phyloP scores from a whole-genome alignment of 2,329 filamentous ascomycete species.

The Onygena corvina region DNA sequence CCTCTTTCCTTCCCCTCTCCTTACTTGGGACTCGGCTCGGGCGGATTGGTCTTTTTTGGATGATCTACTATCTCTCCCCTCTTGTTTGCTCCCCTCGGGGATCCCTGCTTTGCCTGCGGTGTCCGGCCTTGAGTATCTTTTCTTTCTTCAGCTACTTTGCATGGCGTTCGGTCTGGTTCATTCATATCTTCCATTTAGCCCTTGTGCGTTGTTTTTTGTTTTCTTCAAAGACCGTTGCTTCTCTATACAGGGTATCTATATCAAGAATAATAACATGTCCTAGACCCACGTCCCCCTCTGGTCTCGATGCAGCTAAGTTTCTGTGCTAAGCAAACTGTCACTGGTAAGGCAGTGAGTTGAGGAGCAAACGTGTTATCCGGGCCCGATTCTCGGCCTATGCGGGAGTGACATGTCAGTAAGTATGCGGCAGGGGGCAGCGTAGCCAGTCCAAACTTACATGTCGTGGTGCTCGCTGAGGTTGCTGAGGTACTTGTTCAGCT shows the following conservation, averaged over 20 bases:
- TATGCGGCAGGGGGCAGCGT: background rate
- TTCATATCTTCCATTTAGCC: background rate
- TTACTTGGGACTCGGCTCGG: background rate
- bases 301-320: background rate
- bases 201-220: background rate
- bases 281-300: background rate
- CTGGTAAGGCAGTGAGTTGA: background rate
- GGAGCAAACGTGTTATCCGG: slow-evolving; percentile 11
- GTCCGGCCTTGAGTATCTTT: background rate
- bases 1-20: background rate
- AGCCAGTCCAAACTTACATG: slow-evolving; percentile 47
- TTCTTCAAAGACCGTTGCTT: background rate
- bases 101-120: background rate
- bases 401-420: slow-evolving; percentile 12
- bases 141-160: background rate
- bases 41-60: background rate
- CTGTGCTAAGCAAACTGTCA: background rate
- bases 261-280: background rate
- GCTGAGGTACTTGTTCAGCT: slow-evolving; percentile 86
- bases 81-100: background rate
- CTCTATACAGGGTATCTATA: slow-evolving; percentile 3
- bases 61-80: slow-evolving; percentile 16
- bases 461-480: slow-evolving; percentile 94
- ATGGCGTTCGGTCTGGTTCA: slow-evolving; percentile 5
- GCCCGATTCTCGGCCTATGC: slow-evolving; percentile 30